Evolutionary conservation across 768 basidiomycete genomes (phyloP).

Genomic region (Lactifluus hygrophoroides): DNA sequence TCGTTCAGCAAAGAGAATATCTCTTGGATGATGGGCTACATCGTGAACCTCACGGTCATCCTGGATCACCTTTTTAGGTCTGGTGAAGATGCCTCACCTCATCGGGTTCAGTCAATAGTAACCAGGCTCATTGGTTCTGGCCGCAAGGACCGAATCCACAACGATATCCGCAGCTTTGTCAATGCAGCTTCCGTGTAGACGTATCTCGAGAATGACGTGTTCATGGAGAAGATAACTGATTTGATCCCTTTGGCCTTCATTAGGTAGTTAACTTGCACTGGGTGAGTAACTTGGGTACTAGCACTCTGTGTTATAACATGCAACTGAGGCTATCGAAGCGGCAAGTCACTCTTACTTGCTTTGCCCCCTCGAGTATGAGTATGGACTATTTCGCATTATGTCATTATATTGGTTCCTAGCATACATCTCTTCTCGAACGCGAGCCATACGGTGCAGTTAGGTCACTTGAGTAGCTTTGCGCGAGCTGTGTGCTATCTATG

Average conservation of each 20-base stretch:
- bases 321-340: not conserved
- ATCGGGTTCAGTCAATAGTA: not conserved
- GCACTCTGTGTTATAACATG: not conserved
- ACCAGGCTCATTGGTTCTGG: not conserved
- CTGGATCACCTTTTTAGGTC: not conserved
- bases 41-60: constrained; percentile 2
- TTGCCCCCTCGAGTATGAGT: not conserved
- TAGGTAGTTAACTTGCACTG: not conserved
- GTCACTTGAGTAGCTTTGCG: no score
- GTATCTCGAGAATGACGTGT: not conserved
- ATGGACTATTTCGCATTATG: no score
- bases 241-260: not conserved
- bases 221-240: not conserved
- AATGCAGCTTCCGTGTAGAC: not conserved
- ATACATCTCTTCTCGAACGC: no score
- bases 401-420: no score
- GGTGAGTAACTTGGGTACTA: not conserved
- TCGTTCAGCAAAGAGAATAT: not conserved
- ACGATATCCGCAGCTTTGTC: not conserved
- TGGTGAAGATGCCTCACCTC: not conserved
- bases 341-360: not conserved
- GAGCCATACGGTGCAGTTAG: no score
- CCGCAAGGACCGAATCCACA: not conserved
- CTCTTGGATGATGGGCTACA: constrained; percentile 2
- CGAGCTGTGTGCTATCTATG: no score